Conservation (phyloP, 192 early-diverging fungal species). For the Umbelopsis sp. region DNA sequence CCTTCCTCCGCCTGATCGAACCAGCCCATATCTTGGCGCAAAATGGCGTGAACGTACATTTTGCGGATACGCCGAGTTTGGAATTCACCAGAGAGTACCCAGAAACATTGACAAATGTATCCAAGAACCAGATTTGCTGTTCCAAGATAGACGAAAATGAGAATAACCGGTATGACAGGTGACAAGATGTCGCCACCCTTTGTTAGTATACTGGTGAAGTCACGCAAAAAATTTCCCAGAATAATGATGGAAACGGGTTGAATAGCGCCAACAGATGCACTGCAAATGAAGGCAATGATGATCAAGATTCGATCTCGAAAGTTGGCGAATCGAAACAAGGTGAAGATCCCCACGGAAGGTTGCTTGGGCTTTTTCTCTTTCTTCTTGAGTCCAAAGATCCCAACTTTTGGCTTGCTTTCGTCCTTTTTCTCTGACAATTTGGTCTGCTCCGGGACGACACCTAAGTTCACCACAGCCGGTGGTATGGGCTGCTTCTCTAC, state of each 20-base stretch:
- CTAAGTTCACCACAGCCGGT: not conserved
- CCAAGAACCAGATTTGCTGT: constrained; percentile 55
- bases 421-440: not conserved
- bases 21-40: constrained; percentile 85
- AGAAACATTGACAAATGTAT: constrained; percentile 63
- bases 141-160: constrained; percentile 63
- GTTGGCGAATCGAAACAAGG: constrained; percentile 71
- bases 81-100: constrained; percentile 57
- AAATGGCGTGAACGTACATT: constrained; percentile 69
- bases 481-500: constrained; percentile 18
- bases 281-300: constrained; percentile 21
- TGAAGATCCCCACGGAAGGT: constrained; percentile 54
- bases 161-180: constrained; percentile 29
- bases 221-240: constrained; percentile 34
- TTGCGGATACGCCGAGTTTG: constrained; percentile 74
- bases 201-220: not conserved
- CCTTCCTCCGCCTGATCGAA: constrained; percentile 79
- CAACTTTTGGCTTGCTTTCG: constrained; percentile 1
- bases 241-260: constrained; percentile 38
- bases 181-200: constrained; percentile 12
- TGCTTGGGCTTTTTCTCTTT: constrained; percentile 44
- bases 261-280: constrained; percentile 33
- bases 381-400: constrained; percentile 17
- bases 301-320: constrained; percentile 24
- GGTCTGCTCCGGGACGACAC: not conserved